A percentile compares a stretch with the other conserved stretches of the same genome.
Evolutionary conservation across 2,329 filamentous ascomycete species (phyloP).

Genomic region (Penicillium sp.): DNA sequence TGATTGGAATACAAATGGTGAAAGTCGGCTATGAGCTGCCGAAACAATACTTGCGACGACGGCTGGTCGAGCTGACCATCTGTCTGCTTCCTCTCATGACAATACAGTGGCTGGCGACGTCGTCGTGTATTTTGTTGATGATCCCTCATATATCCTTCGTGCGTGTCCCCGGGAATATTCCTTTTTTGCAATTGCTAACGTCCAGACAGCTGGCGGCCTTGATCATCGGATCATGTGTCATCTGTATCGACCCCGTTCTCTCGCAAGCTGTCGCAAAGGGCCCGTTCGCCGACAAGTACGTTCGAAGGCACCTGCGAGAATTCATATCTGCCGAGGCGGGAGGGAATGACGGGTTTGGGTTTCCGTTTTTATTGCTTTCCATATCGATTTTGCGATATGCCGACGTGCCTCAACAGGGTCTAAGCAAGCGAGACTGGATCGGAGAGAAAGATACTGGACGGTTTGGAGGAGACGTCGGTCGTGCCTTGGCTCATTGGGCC

Average conservation of each 20-base stretch:
- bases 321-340: slow-evolving; percentile 63
- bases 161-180: not conserved
- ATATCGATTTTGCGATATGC: slow-evolving; percentile 58
- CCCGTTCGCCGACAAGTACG: slow-evolving; percentile 62
- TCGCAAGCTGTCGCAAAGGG: slow-evolving; percentile 63
- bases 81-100: slow-evolving; percentile 61
- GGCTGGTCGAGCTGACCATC: slow-evolving; percentile 55
- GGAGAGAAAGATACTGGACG: slow-evolving; percentile 48
- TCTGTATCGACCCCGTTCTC: slow-evolving; percentile 62
- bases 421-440: slow-evolving; percentile 27
- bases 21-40: slow-evolving; percentile 64
- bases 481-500: slow-evolving; percentile 57
- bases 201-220: slow-evolving; percentile 48
- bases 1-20: slow-evolving; percentile 62
- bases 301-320: slow-evolving; percentile 56
- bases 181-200: not conserved
- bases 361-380: slow-evolving; percentile 61
- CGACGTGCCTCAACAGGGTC: slow-evolving; percentile 27
- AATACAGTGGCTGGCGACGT: slow-evolving; percentile 61
- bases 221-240: slow-evolving; percentile 61
- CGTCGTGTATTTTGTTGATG: slow-evolving; percentile 54
- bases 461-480: slow-evolving; percentile 52
- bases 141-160: slow-evolving; percentile 55
- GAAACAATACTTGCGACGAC: slow-evolving; percentile 52
- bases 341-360: slow-evolving; percentile 62